Evolutionary conservation across 495 filamentous ascomycete genomes (phyloP).

Genomic region (Chlorociboria aeruginascens): DNA sequence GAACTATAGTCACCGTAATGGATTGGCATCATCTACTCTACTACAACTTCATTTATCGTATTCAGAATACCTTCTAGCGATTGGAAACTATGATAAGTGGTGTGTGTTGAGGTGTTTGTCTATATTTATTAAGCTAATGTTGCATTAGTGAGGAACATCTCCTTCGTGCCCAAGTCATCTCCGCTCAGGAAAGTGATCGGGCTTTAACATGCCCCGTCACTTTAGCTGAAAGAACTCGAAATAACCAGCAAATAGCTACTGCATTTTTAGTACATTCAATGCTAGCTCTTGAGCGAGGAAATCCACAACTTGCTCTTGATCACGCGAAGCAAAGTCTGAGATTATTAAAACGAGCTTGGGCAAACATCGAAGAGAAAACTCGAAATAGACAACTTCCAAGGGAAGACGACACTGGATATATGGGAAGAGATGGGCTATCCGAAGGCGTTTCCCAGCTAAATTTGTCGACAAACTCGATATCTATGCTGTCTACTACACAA

Average conservation of each 20-base stretch:
- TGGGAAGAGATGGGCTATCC: conserved; percentile 22
- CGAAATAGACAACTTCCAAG: conserved; percentile 1
- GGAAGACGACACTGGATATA: conserved; percentile 13
- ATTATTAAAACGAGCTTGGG: conserved; percentile 59
- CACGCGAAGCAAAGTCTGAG: conserved; percentile 56
- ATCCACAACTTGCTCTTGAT: conserved; percentile 49
- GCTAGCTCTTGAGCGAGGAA: conserved; percentile 50
- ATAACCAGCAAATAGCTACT: conserved; percentile 29
- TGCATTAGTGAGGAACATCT: conserved; percentile 20
- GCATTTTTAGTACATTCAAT: conserved; percentile 49
- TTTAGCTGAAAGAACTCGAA: conserved; percentile 2
- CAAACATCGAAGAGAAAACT: conserved; percentile 42
- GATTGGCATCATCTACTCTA: conserved; percentile 29
- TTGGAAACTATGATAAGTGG: conserved; percentile 52
- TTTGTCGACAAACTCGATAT: conserved; percentile 8
- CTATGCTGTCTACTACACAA: background rate
- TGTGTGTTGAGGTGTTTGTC: conserved; percentile 16
- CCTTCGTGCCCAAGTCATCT: conserved; percentile 16
- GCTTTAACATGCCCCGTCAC: background rate
- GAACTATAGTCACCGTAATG: conserved; percentile 28
- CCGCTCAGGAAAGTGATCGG: conserved; percentile 25
- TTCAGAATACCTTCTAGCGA: conserved; percentile 60
- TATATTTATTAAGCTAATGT: conserved; percentile 10
- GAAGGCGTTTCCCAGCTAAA: conserved; percentile 24
- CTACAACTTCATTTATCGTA: conserved; percentile 56